Conservation (phyloP, 139 green algal species). For the Tetraselmis striata region DNA sequence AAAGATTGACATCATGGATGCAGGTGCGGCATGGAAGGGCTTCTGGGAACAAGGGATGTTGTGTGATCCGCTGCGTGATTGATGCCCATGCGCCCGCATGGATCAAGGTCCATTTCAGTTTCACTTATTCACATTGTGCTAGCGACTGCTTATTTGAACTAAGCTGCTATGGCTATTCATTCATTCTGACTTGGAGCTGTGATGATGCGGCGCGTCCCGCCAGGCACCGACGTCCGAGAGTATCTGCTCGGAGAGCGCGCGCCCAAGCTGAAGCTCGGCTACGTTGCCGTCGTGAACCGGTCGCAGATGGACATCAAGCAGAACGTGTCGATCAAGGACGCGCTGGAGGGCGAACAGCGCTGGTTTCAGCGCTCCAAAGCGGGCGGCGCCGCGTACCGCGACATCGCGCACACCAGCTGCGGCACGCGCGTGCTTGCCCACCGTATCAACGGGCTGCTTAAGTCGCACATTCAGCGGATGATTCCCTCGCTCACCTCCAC, state of each 20-base stretch:
- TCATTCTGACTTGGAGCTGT: too few species aligned
- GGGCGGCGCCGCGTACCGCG: not conserved
- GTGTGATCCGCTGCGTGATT: too few species aligned
- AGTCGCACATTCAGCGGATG: constrained; percentile 7
- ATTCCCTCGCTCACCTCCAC: not conserved
- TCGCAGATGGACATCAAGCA: constrained; percentile 14
- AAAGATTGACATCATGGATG: constrained; percentile 19
- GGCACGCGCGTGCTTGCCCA: constrained; percentile 6
- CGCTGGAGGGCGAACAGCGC: not conserved
- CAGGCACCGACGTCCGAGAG: not conserved
- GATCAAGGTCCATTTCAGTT: too few species aligned
- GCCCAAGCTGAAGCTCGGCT: constrained; percentile 11
- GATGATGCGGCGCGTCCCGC: too few species aligned
- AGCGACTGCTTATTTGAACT: too few species aligned
- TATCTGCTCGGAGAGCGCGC: constrained; percentile 6
- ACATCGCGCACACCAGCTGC: not conserved
- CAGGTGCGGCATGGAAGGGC: too few species aligned
- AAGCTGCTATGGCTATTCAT: too few species aligned
- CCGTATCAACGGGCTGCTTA: constrained; percentile 1
- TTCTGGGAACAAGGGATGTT: too few species aligned
- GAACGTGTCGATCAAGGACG: constrained; percentile 8
- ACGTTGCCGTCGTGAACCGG: constrained; percentile 13
- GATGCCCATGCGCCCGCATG: too few species aligned
- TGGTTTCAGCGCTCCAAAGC: constrained; percentile 7
- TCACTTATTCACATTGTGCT: too few species aligned